Percentiles rank a stretch among this genome's conserved stretches.
phyloP scores from a whole-genome alignment of 139 green algal species.

The Chlorella sp. region DNA sequence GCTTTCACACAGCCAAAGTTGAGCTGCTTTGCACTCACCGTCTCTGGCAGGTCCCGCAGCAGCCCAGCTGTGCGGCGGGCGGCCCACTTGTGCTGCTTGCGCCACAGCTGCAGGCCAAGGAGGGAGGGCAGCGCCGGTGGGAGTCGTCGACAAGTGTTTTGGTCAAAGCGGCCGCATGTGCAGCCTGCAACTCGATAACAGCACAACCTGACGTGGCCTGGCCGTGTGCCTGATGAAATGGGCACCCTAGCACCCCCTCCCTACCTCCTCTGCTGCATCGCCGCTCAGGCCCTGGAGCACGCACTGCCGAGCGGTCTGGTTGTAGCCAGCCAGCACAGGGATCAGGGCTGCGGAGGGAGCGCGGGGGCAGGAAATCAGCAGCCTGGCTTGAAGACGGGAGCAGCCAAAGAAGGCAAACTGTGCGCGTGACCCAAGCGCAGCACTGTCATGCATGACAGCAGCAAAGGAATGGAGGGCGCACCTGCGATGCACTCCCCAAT shows the following conservation, averaged over 20 bases:
- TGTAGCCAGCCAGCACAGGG: slow-evolving; percentile 40
- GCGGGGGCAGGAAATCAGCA: not conserved
- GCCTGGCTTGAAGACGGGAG: not conserved
- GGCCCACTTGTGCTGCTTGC: slow-evolving; percentile 55
- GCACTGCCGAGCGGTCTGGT: slow-evolving; percentile 33
- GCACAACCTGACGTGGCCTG: too few relatives aligned
- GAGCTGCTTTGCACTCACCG: not conserved
- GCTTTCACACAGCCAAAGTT: not conserved
- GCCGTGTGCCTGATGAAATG: too few relatives aligned
- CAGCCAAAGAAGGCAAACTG: not conserved
- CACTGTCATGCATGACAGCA: too few relatives aligned
- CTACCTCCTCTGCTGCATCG: slow-evolving; percentile 1
- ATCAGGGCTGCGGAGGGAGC: not conserved
- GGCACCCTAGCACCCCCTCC: too few relatives aligned
- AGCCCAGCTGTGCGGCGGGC: slow-evolving; percentile 45
- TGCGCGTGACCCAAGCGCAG: too few relatives aligned
- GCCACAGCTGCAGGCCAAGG: slow-evolving; percentile 38
- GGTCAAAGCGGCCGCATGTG: too few relatives aligned
- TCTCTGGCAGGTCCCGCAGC: slow-evolving; percentile 35
- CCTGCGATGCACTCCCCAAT: slow-evolving; percentile 26
- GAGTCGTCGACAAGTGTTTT: too few relatives aligned
- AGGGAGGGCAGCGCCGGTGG: not conserved
- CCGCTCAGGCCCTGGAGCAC: not conserved
- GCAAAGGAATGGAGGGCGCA: not conserved
- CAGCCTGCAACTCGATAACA: too few relatives aligned